Conservation (phyloP, 352 stramenopile species). For the Lagenidium sp. region DNA sequence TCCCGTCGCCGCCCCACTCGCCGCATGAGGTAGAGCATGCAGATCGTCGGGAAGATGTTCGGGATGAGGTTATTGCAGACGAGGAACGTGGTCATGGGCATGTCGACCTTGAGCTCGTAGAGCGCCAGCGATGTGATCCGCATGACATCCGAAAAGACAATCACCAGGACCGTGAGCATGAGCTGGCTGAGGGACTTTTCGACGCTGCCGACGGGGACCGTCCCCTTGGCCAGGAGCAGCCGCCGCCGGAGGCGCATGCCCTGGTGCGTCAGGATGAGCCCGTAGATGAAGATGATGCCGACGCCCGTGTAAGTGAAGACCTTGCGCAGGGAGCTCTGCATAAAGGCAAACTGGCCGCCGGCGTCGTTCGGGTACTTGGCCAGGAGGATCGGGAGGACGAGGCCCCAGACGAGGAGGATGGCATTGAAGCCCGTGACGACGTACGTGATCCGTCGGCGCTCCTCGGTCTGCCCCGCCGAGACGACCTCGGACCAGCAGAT, state of each 20-base stretch:
- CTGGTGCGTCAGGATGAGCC: constrained; percentile 59
- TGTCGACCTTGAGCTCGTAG: constrained; percentile 29
- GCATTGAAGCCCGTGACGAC: constrained; percentile 49
- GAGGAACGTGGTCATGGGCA: constrained; percentile 58
- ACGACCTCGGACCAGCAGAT: constrained; percentile 79
- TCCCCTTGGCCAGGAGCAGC: constrained; percentile 59
- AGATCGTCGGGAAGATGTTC: constrained; percentile 82
- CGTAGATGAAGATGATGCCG: constrained; percentile 53
- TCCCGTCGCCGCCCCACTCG: constrained; percentile 22
- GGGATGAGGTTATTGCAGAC: constrained; percentile 73
- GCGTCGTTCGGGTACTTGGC: constrained; percentile 38
- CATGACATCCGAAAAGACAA: constrained; percentile 64
- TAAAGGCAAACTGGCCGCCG: constrained; percentile 58
- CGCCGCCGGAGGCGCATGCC: constrained; percentile 61
- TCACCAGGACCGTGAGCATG: constrained; percentile 72
- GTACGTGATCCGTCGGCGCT: constrained; percentile 39
- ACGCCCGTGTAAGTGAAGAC: constrained; percentile 53
- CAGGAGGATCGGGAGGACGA: constrained; percentile 45
- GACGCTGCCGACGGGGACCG: constrained; percentile 53
- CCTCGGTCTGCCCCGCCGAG: constrained; percentile 50
- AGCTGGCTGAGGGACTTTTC: constrained; percentile 77
- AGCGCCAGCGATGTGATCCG: constrained; percentile 55
- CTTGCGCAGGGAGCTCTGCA: constrained; percentile 32
- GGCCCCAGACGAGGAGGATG: constrained; percentile 46
- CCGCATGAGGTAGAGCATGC: constrained; percentile 86